Evolutionary conservation across 257 asterid genomes (phyloP).

Genomic region (Scutellaria galericulata): DNA sequence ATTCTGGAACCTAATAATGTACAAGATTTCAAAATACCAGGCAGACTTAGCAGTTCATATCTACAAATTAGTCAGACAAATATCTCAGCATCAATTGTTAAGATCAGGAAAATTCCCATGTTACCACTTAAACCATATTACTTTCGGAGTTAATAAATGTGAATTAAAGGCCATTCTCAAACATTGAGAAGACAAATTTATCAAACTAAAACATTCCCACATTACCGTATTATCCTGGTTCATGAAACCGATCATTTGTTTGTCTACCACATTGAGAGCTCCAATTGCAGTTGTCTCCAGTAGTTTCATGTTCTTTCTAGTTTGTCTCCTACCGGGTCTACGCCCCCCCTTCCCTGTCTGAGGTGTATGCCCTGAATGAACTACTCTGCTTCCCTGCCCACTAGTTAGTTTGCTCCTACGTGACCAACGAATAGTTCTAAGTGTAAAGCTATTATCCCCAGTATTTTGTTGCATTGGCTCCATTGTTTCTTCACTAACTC

Average conservation of each 20-base stretch:
- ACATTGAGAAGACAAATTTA: background rate
- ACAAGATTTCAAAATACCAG: slow-evolving; percentile 1
- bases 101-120: background rate
- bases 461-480: slow-evolving; percentile 11
- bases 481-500: slow-evolving; percentile 20
- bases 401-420: background rate
- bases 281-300: background rate
- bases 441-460: background rate
- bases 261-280: too few relatives aligned
- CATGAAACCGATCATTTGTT: background rate
- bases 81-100: background rate
- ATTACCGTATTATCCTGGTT: slow-evolving; percentile 22
- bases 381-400: slow-evolving; percentile 28
- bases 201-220: background rate
- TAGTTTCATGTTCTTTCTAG: slow-evolving; percentile 23
- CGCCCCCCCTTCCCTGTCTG: slow-evolving; percentile 18
- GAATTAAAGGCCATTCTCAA: slow-evolving; percentile 10
- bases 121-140: background rate
- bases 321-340: slow-evolving; percentile 29
- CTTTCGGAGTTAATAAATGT: background rate
- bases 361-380: background rate
- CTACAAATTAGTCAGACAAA: background rate
- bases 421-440: background rate
- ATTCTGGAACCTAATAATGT: slow-evolving; percentile 55
- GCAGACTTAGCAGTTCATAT: background rate